A percentile compares a stretch with the other conserved stretches of the same genome.
Conservation (phyloP, 2,329 filamentous ascomycete species). For the Fusarium buxicola region DNA sequence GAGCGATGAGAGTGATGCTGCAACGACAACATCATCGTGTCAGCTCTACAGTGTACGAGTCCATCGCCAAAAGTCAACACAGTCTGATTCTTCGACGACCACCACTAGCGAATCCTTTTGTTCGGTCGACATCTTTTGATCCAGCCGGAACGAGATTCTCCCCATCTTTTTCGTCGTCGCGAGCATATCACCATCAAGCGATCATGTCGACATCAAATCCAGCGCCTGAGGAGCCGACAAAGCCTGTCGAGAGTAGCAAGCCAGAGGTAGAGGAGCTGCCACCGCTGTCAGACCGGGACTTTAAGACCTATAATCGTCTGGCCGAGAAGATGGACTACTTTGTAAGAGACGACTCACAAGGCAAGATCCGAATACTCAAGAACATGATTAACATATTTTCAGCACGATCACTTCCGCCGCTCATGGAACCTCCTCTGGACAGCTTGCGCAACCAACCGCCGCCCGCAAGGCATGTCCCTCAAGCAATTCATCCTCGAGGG, state of each 20-base stretch:
- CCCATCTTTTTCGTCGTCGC: neutral
- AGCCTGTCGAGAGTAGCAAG: conserved; percentile 14
- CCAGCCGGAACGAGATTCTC: neutral
- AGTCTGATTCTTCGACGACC: conserved; percentile 4
- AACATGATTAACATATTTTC: neutral
- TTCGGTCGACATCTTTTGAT: neutral
- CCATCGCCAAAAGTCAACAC: conserved; percentile 6
- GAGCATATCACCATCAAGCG: conserved; percentile 11
- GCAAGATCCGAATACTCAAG: neutral
- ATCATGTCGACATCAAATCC: conserved; percentile 34
- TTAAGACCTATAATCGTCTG: conserved; percentile 76
- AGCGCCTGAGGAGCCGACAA: conserved; percentile 14
- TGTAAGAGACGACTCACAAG: conserved; percentile 55
- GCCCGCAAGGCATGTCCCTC: conserved; percentile 73
- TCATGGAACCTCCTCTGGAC: conserved; percentile 78
- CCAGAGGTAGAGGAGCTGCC: conserved; percentile 57
- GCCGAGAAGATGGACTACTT: conserved; percentile 81
- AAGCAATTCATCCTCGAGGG: conserved; percentile 75
- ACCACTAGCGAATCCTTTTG: neutral
- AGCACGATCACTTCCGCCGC: conserved; percentile 82
- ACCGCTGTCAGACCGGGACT: conserved; percentile 74
- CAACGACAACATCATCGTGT: conserved; percentile 7
- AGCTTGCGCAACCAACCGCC: conserved; percentile 69
- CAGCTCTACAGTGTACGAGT: conserved; percentile 4
- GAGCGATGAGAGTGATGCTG: conserved; percentile 34